phyloP scores from a whole-genome alignment of 2,329 filamentous ascomycete genomes.

The Hirsutella rhossiliensis region DNA sequence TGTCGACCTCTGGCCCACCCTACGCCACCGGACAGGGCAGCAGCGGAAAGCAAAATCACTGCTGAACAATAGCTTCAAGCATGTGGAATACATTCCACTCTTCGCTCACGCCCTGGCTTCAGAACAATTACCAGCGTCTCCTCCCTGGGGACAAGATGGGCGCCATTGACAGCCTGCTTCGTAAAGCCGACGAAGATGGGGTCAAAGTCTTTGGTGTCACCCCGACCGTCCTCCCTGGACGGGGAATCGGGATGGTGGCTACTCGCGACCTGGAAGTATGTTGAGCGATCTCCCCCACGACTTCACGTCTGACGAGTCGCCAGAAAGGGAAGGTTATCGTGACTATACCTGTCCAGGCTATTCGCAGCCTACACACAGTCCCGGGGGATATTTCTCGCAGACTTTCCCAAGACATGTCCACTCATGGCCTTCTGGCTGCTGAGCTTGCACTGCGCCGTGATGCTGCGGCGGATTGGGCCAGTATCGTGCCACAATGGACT shows the following conservation, averaged over 20 bases:
- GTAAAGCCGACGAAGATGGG: conserved; percentile 3
- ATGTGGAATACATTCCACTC: too few species aligned
- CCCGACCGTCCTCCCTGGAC: conserved; percentile 51
- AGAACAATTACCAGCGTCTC: too few species aligned
- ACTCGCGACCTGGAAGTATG: conserved; percentile 48
- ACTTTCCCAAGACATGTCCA: conserved; percentile 41
- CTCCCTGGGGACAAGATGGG: too few species aligned
- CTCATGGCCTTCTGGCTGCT: conserved; percentile 63
- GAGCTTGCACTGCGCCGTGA: conserved; percentile 40
- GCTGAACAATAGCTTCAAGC: too few species aligned
- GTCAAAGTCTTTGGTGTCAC: conserved; percentile 45
- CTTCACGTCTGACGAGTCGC: neutral
- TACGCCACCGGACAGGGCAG: too few species aligned
- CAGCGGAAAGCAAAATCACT: too few species aligned
- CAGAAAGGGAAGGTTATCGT: conserved; percentile 45
- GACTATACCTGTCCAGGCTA: conserved; percentile 48
- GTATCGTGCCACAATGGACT: conserved; percentile 1
- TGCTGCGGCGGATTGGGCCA: conserved; percentile 1
- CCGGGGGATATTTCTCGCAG: conserved; percentile 38
- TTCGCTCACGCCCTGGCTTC: too few species aligned
- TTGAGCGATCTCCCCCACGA: conserved; percentile 3
- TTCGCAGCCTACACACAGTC: conserved; percentile 53
- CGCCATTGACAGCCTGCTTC: neutral
- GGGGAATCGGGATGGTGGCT: conserved; percentile 63
- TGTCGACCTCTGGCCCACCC: too few species aligned